Percentiles rank a stretch among this genome's conserved stretches.
Conservation (phyloP, 306 rosid species). For the Cyamopsis tetragonoloba region DNA sequence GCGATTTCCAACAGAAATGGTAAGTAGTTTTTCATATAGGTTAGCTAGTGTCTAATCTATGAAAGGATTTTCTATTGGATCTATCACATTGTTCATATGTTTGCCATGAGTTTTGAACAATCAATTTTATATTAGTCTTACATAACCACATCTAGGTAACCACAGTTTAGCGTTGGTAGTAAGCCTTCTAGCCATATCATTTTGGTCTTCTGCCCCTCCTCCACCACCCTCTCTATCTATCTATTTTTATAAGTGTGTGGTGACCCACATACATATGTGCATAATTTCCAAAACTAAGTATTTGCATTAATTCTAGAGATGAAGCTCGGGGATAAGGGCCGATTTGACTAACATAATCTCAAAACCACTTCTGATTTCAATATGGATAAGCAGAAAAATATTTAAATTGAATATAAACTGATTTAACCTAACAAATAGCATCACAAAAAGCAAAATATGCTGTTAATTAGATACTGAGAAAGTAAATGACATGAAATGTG, state of each 20-base stretch:
- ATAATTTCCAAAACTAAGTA: not conserved
- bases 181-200: not conserved
- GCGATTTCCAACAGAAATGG: not conserved
- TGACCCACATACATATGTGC: no score
- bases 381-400: not conserved
- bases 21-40: no score
- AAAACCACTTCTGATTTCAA: not conserved
- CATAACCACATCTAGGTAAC: not conserved
- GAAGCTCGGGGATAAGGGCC: not conserved
- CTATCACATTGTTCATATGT: not conserved
- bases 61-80: not conserved
- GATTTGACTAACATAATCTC: not conserved
- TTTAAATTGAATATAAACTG: conserved; percentile 12
- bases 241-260: no score
- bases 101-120: not conserved
- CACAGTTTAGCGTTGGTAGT: not conserved
- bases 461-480: not conserved
- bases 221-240: no score
- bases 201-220: no score
- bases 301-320: not conserved
- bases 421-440: not conserved
- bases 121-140: not conserved
- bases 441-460: not conserved
- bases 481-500: not conserved
- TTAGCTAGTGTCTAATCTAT: no score